Conservation (phyloP, 2,329 filamentous ascomycete species). For the Paraconiothyrium brasiliense region DNA sequence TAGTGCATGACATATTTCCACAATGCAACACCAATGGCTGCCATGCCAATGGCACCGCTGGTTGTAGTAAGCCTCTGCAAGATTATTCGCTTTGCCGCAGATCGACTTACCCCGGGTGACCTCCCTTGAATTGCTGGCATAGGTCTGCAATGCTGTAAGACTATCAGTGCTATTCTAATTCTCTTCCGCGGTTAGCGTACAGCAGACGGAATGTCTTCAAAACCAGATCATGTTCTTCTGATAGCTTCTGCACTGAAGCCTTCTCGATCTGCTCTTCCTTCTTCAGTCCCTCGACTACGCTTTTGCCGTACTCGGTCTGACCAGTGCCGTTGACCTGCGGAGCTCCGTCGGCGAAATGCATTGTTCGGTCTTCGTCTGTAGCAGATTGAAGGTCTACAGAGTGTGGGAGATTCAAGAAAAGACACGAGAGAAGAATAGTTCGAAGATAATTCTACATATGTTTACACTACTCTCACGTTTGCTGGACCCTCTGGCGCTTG, state of each 20-base stretch:
- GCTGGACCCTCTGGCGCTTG: neutral
- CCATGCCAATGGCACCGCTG: constrained; percentile 68
- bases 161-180: no score
- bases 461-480: neutral
- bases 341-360: constrained; percentile 19
- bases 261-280: constrained; percentile 36
- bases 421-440: neutral
- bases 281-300: constrained; percentile 32
- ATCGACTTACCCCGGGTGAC: constrained; percentile 62
- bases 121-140: neutral
- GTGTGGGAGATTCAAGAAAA: neutral
- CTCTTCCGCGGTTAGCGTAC: no score
- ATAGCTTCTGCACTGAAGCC: constrained; percentile 29
- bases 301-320: constrained; percentile 36
- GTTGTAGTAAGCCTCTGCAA: constrained; percentile 13
- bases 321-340: constrained; percentile 21
- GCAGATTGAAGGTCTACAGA: neutral
- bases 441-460: neutral
- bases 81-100: neutral
- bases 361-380: neutral
- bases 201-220: constrained; percentile 69
- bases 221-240: constrained; percentile 58
- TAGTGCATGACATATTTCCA: constrained; percentile 72
- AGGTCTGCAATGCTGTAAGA: neutral
- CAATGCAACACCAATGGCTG: constrained; percentile 68